These are phyloP conservation scores for Tricholoma sp. DNA, from an alignment of 768 basidiomycete species.

Conservation along the genomic window DNA sequence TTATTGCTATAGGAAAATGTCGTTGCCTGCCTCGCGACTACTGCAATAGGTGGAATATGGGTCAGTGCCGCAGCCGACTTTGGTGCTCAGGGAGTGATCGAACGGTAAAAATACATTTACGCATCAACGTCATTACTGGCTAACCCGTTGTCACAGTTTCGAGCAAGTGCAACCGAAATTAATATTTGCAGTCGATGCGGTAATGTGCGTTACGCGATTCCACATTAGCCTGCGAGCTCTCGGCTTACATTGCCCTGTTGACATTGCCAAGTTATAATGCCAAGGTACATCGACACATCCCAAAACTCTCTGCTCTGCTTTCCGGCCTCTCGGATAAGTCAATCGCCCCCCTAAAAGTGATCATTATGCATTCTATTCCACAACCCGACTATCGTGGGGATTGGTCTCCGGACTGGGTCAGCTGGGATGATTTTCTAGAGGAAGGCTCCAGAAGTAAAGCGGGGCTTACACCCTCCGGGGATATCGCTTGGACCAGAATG, in stretches of 20 bases:
- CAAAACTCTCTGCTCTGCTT: conserved; percentile 58
- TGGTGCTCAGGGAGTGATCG: conserved; percentile 71
- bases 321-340: conserved; percentile 39
- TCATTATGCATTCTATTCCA: conserved; percentile 49
- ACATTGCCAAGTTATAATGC: conserved; percentile 54
- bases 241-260: conserved; percentile 14
- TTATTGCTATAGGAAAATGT: conserved; percentile 52
- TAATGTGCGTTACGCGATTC: conserved; percentile 43
- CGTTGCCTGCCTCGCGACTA: conserved; percentile 59
- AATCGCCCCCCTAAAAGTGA: conserved; percentile 39
- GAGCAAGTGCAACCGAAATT: conserved; percentile 75
- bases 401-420: conserved; percentile 47
- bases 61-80: conserved; percentile 81
- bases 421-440: conserved; percentile 50
- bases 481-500: conserved; percentile 58
- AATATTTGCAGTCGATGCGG: conserved; percentile 68
- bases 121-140: not conserved
- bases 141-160: conserved; percentile 35
- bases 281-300: conserved; percentile 61
- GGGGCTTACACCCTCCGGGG: conserved; percentile 47
- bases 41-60: conserved; percentile 78
- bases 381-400: conserved; percentile 24
- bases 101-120: conserved; percentile 43
- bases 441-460: conserved; percentile 40
- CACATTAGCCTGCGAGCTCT: conserved; percentile 2